Evolutionary conservation across 495 filamentous ascomycete genomes (phyloP).

Genomic region (Choiromyces venosus): DNA sequence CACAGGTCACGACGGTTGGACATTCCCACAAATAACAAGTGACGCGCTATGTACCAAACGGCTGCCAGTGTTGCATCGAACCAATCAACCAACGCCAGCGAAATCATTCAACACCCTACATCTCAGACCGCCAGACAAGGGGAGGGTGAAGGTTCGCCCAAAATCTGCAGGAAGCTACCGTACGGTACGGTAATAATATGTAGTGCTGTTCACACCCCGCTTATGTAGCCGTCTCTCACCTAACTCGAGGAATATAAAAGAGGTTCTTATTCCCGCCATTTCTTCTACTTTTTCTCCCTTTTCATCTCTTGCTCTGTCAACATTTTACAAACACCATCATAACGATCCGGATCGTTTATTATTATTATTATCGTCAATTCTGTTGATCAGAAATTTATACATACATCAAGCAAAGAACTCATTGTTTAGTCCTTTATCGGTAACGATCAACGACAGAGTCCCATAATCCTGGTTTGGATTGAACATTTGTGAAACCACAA

Average conservation of each 20-base stretch:
- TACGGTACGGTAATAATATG: background rate
- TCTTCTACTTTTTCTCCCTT: slow-evolving; percentile 16
- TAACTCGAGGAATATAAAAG: background rate
- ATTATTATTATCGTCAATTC: slow-evolving; percentile 15
- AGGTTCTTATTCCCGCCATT: slow-evolving; percentile 27
- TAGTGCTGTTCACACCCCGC: background rate
- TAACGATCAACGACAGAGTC: background rate
- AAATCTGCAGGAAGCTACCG: background rate
- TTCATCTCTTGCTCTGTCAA: slow-evolving; percentile 5
- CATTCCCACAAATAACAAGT: slow-evolving; percentile 25
- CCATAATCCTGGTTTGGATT: background rate
- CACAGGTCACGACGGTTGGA: slow-evolving; percentile 19
- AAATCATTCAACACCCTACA: slow-evolving; percentile 1
- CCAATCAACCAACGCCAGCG: slow-evolving; percentile 32
- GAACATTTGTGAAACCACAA: background rate
- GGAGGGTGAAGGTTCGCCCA: background rate
- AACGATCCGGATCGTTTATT: slow-evolving; percentile 22
- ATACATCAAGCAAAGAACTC: background rate
- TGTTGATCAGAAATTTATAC: slow-evolving; percentile 29
- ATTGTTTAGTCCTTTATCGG: background rate
- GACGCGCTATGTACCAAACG: slow-evolving; percentile 1
- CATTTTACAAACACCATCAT: slow-evolving; percentile 13
- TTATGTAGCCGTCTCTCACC: background rate
- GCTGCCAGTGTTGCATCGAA: background rate
- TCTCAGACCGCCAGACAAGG: slow-evolving; percentile 17